Evolutionary conservation across 2,329 filamentous ascomycete species (phyloP), one percentile per base, ranked within the genome.

Genomic region (Tricladium varicosporioides): DNA sequence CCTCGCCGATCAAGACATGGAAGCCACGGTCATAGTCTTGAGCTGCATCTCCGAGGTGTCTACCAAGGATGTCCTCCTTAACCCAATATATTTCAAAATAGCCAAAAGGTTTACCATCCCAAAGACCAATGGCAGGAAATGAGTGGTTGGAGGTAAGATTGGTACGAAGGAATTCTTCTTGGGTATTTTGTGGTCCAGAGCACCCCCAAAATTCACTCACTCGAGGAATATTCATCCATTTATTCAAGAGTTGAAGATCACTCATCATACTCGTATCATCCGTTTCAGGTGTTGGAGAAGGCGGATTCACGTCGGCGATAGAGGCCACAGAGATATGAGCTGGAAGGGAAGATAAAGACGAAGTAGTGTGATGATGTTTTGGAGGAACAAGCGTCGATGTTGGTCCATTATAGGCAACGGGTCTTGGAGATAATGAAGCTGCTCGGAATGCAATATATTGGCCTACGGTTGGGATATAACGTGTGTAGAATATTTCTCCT

Each of bases 71-170:
- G 68, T 97, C 94, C 70, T 99, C 94, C 68, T 96, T 96, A 2
- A 94, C 91, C 93, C 94, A 99, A 75, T 99, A 99, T 33, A 99
- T 82, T 76, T 99, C 94, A 70, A 99, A 97, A 71, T 95, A 99
- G 0, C 92, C 94, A 74, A 97, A 99, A 0, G 93, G 93, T 59
- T 93, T 88, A 10, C 91, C 92, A 65, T 97, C 91, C 90, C 93
- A 99, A 70, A 92, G 87, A 0, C 90, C 94, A 59, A 97, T 93
- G 0, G 87, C 91, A 0, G 94, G 94, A 72, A 97, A 96, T 8
- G 87, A 91, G 72, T 97, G 88, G 15, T 80, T 79, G 16, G 80
- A 85, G 11, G 79, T 79, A 10, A 97, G 75, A 0, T 81, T 85
- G 2, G 75, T 77, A 16, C 80, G 76, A 2, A 99, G 77, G 60